phyloP scores from a whole-genome alignment of 345 rosid genomes.

The Brassica rapa region DNA sequence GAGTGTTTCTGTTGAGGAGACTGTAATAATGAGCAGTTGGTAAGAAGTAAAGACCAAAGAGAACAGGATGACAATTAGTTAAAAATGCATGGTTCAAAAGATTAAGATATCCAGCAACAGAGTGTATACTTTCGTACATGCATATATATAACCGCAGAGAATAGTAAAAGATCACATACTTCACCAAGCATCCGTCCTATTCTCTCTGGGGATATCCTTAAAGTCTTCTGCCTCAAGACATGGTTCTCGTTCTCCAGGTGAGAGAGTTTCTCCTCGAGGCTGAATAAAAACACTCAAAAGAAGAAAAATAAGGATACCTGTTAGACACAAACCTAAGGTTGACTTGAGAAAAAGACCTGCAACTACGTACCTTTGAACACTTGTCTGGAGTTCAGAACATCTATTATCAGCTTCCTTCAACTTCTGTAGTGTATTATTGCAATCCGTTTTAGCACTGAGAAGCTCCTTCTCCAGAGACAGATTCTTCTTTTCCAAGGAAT shows the following conservation, averaged over 20 bases:
- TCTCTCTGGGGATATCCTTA: conserved; percentile 57
- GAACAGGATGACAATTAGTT: background rate
- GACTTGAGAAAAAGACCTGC: conserved; percentile 20
- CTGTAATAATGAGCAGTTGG: conserved; percentile 13
- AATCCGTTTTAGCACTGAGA: conserved; percentile 55
- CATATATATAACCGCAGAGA: conserved; percentile 2
- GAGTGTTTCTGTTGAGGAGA: conserved; percentile 58
- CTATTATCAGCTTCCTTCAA: conserved; percentile 64
- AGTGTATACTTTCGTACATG: conserved; percentile 13
- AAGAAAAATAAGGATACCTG: background rate
- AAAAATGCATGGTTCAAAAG: conserved; percentile 3
- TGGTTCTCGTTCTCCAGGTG: conserved; percentile 80
- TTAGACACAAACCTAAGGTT: conserved; percentile 6
- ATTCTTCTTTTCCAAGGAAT: conserved; percentile 74
- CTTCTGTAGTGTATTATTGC: conserved; percentile 54
- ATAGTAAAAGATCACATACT: conserved; percentile 52
- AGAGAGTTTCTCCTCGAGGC: conserved; percentile 77
- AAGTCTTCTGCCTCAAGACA: conserved; percentile 72
- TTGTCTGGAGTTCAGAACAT: conserved; percentile 69
- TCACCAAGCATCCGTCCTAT: conserved; percentile 57
- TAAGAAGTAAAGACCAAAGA: conserved; percentile 20
- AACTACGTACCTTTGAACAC: conserved; percentile 60
- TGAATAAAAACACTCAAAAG: conserved; percentile 28
- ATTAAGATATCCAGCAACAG: conserved; percentile 1
- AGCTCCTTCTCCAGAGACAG: conserved; percentile 69